Base-by-base conservation (phyloP, 1,139 yeast genomes). In the Pichia sp. region DNA sequence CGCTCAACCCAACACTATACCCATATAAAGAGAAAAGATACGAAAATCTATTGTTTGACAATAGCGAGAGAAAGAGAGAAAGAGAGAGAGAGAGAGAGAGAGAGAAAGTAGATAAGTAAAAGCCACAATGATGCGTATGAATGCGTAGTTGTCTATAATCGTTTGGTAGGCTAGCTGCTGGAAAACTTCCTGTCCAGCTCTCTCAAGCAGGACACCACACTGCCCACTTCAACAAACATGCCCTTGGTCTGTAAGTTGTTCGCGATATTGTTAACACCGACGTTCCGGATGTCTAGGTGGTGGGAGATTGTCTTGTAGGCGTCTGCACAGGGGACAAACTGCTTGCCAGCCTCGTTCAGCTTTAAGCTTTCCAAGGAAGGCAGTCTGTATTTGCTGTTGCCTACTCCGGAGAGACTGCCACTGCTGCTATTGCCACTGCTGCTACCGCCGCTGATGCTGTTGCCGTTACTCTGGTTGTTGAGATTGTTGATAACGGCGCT, bases 221-320 rank as follows among this genome's bases (percentile, higher is more conserved):
- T 81, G 62, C 85, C 88, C 8, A 87, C 96, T 63, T 88, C 96
- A 42, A 88, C 95, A 62, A 85, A 89, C 87, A 87, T 86, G 2
- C 95, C 96, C 58, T 87, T 74, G 0, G 95, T 87, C 41, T 86
- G 83, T 58, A 88, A 74, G 62, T 85, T 82, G 9, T 88, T 88
- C 4, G 88, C 90, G 57, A 88, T 72, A 1, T 83, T 78, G 49
- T 86, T 80, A 62, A 88, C 81, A 58, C 87, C 95, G 18, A 85
- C 87, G 10, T 81, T 74, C 55, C 77, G 76, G 68, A 88, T 87
- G 60, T 84, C 82, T 59, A 85, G 83, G 66, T 88, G 96, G 55
- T 95, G 74, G 22, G 93, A 83, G 49, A 88, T 75, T 0, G 96
- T 87, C 68, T 83, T 85, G 68, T 88, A 88, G 0, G 96, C 96